phyloP scores from a whole-genome alignment of 1,139 yeast genomes.

The Yamadazyma spencermartinsiae region DNA sequence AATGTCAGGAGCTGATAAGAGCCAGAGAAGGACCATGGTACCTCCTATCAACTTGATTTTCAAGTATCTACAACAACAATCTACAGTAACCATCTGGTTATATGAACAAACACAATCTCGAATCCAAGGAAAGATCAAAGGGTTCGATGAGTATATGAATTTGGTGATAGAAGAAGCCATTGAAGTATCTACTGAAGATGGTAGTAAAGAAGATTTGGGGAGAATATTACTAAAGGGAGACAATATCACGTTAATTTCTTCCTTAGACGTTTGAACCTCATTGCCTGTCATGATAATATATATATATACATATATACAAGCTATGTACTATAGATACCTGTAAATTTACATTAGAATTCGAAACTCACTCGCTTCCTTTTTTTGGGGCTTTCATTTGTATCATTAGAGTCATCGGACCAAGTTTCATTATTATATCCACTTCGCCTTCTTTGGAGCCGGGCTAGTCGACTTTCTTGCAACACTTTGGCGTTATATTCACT shows the following conservation, averaged over 20 bases:
- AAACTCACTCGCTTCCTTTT: slow-evolving; percentile 24
- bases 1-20: slow-evolving; percentile 16
- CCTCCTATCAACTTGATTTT: slow-evolving; percentile 93
- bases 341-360: slow-evolving; percentile 8
- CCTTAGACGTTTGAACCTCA: slow-evolving; percentile 38
- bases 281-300: neutral
- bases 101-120: slow-evolving; percentile 79
- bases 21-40: slow-evolving; percentile 45
- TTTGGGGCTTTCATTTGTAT: slow-evolving; percentile 14
- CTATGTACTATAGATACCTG: slow-evolving; percentile 6
- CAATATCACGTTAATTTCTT: slow-evolving; percentile 79
- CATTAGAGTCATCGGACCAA: slow-evolving; percentile 15
- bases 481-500: slow-evolving; percentile 26
- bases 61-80: slow-evolving; percentile 80
- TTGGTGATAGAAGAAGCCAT: slow-evolving; percentile 88
- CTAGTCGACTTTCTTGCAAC: slow-evolving; percentile 25
- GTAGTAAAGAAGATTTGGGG: slow-evolving; percentile 42
- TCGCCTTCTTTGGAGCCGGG: slow-evolving; percentile 24
- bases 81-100: slow-evolving; percentile 81
- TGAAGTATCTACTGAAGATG: slow-evolving; percentile 54
- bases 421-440: slow-evolving; percentile 11
- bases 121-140: slow-evolving; percentile 81
- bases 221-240: slow-evolving; percentile 87
- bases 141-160: slow-evolving; percentile 98
- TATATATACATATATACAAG: neutral